Evolutionary conservation across 176 grass and related monocot genomes (phyloP).

Genomic region (Rhipidocladum racemiflorum): DNA sequence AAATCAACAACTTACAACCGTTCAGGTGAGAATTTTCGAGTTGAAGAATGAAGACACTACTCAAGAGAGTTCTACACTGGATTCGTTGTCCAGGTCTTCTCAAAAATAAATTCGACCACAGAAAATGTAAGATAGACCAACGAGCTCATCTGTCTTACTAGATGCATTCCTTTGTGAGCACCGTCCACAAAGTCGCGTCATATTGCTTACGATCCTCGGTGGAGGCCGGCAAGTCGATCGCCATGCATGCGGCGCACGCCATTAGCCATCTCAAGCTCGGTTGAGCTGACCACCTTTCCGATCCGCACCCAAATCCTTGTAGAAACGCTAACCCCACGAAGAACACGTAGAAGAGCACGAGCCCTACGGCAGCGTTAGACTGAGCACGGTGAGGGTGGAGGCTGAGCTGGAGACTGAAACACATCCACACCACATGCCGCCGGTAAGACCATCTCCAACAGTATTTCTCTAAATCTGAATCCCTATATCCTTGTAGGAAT

Average conservation of each 20-base stretch:
- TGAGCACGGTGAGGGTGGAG: too few relatives aligned
- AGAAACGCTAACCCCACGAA: constrained; percentile 88
- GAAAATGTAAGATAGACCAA: not conserved
- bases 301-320: constrained; percentile 66
- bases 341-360: constrained; percentile 79
- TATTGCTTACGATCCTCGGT: constrained; percentile 19
- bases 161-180: constrained; percentile 59
- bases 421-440: too few relatives aligned
- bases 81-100: not conserved
- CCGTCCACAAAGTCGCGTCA: not conserved
- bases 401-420: too few relatives aligned
- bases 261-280: constrained; percentile 44
- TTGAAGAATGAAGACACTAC: not conserved
- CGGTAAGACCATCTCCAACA: too few relatives aligned
- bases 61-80: not conserved
- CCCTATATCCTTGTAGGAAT: too few relatives aligned
- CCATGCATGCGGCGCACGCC: not conserved
- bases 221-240: constrained; percentile 30
- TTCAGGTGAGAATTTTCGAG: constrained; percentile 13
- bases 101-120: not conserved
- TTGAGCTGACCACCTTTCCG: constrained; percentile 20
- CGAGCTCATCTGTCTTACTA: not conserved
- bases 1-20: not conserved
- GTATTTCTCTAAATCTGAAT: too few relatives aligned
- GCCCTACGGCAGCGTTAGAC: constrained; percentile 37